Evolutionary conservation across 2,329 filamentous ascomycete species (phyloP), one percentile per base, ranked within the genome.

Genomic region (Colletotrichum incanum): DNA sequence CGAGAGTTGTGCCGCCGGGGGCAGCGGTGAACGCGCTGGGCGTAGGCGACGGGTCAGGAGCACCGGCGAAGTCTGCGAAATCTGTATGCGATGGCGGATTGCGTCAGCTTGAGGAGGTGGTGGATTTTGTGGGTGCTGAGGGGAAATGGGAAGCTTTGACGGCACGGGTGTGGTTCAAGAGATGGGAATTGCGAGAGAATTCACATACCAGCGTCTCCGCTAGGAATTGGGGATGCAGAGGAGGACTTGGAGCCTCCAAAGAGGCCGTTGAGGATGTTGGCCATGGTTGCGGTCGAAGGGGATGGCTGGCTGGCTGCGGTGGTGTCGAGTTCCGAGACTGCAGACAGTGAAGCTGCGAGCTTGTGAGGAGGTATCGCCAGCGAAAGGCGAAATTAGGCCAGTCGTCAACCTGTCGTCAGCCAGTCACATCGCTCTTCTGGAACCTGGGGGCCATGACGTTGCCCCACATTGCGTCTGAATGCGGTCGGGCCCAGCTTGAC

Each of bases 51-150:
- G 94, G 92, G 26, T 93, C 91, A 75, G 94, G 90, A 77, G 91
- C 93, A 75, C 91, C 92, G 73, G 94, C 94, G 80, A 97, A 98
- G 86, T 98, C 96, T 84, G 94, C 95, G 82, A 98, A 98, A 85
- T 97, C 95, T 98, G 61, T 64, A 72, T 55, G 73, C 55, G 59
- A 67, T 55, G 26, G 69, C 28, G 37, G 39, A 76, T 76, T 66
- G 67, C 63, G 78, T 82, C 74, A 81, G 80, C 43, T 45, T 69
- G 28, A 31, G 28, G 49, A 52, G 59, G 66, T 55, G 54, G 65
- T 60, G 65, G 59, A 67, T 71, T 66, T 71, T 55, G 37, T 73
- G 63, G 69, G 67, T 66, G 63, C 72, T 61, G 70, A 71, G 26
- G 49, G 60, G 65, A 59, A 69, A 43, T 59, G 67, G 54, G 61